phyloP scores from a whole-genome alignment of 2,329 filamentous ascomycete species.

The Sordariomycetes sp. region DNA sequence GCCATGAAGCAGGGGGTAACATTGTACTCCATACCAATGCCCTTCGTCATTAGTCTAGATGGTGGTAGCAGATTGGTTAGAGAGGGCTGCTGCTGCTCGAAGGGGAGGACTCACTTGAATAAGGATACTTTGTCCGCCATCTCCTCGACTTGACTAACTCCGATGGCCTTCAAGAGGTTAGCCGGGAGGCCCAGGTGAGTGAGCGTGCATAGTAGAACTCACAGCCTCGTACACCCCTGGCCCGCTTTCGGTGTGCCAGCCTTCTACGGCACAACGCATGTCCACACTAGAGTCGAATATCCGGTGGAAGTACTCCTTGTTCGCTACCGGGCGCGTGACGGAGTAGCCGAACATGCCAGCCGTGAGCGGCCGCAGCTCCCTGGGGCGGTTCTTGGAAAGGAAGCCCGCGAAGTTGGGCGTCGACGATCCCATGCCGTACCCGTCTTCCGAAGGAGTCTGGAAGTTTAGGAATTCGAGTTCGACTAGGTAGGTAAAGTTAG shows the following conservation, averaged over 20 bases:
- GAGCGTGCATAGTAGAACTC: not conserved
- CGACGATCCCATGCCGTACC: not conserved
- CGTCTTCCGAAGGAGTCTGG: not conserved
- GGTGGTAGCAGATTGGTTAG: not conserved
- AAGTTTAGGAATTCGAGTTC: not conserved
- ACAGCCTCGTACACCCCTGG: slow-evolving; percentile 86
- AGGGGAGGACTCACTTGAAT: slow-evolving; percentile 57
- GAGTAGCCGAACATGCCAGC: slow-evolving; percentile 97
- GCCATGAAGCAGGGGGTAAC: slow-evolving; percentile 99
- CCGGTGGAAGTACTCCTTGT: slow-evolving; percentile 85
- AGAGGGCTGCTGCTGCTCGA: not conserved
- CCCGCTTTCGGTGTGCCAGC: slow-evolving; percentile 92
- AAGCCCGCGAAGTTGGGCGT: slow-evolving; percentile 60
- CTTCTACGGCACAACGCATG: slow-evolving; percentile 76
- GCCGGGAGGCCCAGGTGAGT: no score
- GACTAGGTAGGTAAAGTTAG: no score
- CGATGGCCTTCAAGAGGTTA: slow-evolving; percentile 65
- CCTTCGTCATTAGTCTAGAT: slow-evolving; percentile 67
- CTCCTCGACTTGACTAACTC: slow-evolving; percentile 74
- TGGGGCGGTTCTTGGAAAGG: slow-evolving; percentile 60
- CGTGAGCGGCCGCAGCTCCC: slow-evolving; percentile 67
- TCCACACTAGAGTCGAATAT: slow-evolving; percentile 70
- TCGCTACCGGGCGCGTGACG: slow-evolving; percentile 74
- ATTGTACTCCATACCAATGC: slow-evolving; percentile 72
- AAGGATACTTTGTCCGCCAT: slow-evolving; percentile 89